Conservation (phyloP, 768 basidiomycete genomes). For the Trametes villosa region DNA sequence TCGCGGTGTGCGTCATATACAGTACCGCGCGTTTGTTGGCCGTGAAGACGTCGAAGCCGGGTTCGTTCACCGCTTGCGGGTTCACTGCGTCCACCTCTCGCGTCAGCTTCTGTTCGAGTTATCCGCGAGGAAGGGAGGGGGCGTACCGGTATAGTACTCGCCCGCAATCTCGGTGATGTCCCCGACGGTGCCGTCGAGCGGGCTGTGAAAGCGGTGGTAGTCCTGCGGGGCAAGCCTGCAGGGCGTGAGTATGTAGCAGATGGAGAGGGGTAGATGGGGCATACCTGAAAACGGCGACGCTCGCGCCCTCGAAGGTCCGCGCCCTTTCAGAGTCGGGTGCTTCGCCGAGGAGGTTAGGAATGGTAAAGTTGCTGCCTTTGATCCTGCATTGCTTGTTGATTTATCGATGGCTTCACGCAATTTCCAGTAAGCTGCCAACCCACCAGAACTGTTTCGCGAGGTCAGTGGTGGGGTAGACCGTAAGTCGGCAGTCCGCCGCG, state of each 20-base stretch:
- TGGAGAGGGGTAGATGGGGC: neutral
- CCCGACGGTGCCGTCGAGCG: slow-evolving; percentile 58
- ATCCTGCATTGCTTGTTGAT: slow-evolving; percentile 44
- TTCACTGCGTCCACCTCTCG: slow-evolving; percentile 52
- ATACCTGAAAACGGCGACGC: slow-evolving; percentile 66
- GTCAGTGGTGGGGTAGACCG: slow-evolving; percentile 62
- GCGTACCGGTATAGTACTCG: slow-evolving; percentile 59
- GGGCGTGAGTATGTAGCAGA: neutral
- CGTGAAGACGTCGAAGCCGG: slow-evolving; percentile 65
- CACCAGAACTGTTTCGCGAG: slow-evolving; percentile 74
- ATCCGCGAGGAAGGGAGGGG: neutral
- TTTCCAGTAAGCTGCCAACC: slow-evolving; percentile 8
- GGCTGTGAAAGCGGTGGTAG: slow-evolving; percentile 82
- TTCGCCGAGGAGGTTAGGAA: slow-evolving; percentile 60
- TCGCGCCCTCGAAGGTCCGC: slow-evolving; percentile 45
- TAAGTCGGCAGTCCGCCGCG: slow-evolving; percentile 75
- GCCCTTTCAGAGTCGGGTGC: slow-evolving; percentile 47
- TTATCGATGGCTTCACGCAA: neutral
- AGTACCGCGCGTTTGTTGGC: slow-evolving; percentile 63
- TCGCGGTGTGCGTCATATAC: slow-evolving; percentile 50
- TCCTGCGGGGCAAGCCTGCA: slow-evolving; percentile 70
- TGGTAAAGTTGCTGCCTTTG: slow-evolving; percentile 73
- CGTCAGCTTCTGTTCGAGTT: neutral
- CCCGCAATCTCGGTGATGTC: slow-evolving; percentile 53
- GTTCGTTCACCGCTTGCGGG: slow-evolving; percentile 76